A percentile compares a stretch with the other conserved stretches of the same genome.
These are phyloP conservation scores for Venturia pyrina DNA, from an alignment of 2,329 filamentous ascomycete species.

Conservation along the genomic window DNA sequence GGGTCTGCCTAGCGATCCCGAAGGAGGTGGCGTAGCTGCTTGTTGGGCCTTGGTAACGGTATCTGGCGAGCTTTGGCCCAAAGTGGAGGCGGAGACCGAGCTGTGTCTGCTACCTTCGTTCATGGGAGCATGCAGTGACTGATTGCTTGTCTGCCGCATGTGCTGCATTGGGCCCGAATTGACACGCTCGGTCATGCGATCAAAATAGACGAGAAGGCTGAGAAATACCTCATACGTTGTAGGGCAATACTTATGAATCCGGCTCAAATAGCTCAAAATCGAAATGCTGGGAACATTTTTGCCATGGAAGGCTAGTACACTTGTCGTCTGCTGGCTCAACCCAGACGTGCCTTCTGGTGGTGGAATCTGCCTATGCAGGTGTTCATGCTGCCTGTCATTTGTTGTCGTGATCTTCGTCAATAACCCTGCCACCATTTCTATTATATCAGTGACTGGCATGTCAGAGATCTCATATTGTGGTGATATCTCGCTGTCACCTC, in stretches of 20 bases:
- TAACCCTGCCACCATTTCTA: slow-evolving; percentile 96
- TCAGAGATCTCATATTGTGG: slow-evolving; percentile 86
- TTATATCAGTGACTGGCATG: slow-evolving; percentile 95
- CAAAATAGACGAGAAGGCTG: slow-evolving; percentile 92
- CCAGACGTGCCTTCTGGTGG: slow-evolving; percentile 48
- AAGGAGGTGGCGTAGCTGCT: slow-evolving; percentile 34
- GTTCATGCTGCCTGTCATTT: slow-evolving; percentile 89
- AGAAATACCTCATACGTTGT: slow-evolving; percentile 98
- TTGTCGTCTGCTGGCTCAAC: slow-evolving; percentile 54
- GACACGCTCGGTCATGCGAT: slow-evolving; percentile 94
- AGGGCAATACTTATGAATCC: slow-evolving; percentile 98
- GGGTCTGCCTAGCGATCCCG: slow-evolving; percentile 35
- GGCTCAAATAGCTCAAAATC: slow-evolving; percentile 86
- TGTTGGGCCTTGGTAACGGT: slow-evolving; percentile 5
- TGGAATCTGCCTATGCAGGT: slow-evolving; percentile 65
- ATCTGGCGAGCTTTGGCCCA: slow-evolving; percentile 18
- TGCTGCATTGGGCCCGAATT: slow-evolving; percentile 69
- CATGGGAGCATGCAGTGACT: slow-evolving; percentile 30
- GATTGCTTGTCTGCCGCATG: slow-evolving; percentile 43
- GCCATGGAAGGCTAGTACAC: slow-evolving; percentile 88
- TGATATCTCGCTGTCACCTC: slow-evolving; percentile 39
- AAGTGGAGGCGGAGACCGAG: slow-evolving; percentile 17
- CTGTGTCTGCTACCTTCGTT: slow-evolving; percentile 39
- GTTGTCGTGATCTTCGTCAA: slow-evolving; percentile 96
- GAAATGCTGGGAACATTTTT: slow-evolving; percentile 97